These are phyloP conservation scores for Litchi chinensis DNA, from an alignment of 345 rosid genomes.

Conservation along the genomic window DNA sequence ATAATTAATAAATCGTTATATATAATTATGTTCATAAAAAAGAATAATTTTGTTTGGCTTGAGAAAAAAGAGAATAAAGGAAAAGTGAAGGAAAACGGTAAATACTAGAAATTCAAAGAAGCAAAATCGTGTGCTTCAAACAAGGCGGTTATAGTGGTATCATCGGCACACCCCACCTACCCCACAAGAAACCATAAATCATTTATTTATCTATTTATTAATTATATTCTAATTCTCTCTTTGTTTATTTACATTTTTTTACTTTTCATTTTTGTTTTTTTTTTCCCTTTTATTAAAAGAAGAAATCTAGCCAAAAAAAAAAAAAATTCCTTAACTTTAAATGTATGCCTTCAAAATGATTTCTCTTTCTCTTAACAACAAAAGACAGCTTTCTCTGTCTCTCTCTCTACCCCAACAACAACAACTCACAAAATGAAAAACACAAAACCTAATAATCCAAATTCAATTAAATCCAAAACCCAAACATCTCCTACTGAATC, in stretches of 20 bases:
- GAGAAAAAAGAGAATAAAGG: too few relatives aligned
- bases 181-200: not conserved
- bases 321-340: conserved; percentile 11
- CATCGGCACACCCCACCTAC: not conserved
- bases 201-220: too few relatives aligned
- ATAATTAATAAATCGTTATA: too few relatives aligned
- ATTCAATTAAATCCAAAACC: not conserved
- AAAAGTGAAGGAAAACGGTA: too few relatives aligned
- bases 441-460: not conserved
- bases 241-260: too few relatives aligned
- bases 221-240: not conserved
- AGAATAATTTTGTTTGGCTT: too few relatives aligned
- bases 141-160: not conserved
- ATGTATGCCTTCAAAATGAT: conserved; percentile 5
- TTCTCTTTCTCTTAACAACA: not conserved
- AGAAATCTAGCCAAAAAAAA: not conserved
- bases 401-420: too few relatives aligned
- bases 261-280: too few relatives aligned
- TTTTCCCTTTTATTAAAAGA: too few relatives aligned
- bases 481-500: not conserved
- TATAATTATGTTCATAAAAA: too few relatives aligned
- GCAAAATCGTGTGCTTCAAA: conserved; percentile 1
- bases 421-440: too few relatives aligned
- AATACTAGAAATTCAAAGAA: not conserved
- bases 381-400: not conserved